phyloP scores from a whole-genome alignment of 2,329 filamentous ascomycete species.

The Trichoderma simmonsii region DNA sequence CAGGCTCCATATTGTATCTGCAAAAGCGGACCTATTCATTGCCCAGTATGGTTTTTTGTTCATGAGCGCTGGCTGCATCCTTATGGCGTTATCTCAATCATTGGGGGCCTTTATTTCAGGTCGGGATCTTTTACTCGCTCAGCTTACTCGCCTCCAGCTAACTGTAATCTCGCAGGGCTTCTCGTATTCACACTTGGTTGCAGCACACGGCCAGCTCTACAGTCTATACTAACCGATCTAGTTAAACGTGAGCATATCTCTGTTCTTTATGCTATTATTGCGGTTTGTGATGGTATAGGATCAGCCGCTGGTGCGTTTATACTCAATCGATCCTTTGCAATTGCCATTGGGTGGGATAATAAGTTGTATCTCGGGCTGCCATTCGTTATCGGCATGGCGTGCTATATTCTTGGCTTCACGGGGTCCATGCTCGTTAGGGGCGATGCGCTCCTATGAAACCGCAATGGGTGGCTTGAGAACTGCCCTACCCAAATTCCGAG shows the following conservation, averaged over 20 bases:
- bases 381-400: not conserved
- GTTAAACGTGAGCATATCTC: not conserved
- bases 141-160: not conserved
- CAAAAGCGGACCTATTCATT: not conserved
- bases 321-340: conserved; percentile 5
- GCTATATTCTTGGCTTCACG: not conserved
- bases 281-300: conserved; percentile 6
- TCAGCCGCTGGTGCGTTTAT: conserved; percentile 7
- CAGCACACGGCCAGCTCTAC: conserved; percentile 2
- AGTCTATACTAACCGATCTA: conserved; percentile 8
- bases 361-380: conserved; percentile 1
- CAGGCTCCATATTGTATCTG: not conserved
- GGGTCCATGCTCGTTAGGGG: not conserved
- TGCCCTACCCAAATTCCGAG: not conserved
- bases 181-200: conserved; percentile 7
- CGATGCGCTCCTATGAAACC: not conserved
- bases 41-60: not conserved
- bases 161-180: not conserved
- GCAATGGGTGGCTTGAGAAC: not conserved
- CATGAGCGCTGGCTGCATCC: conserved; percentile 5
- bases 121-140: not conserved
- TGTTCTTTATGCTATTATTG: not conserved
- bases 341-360: conserved; percentile 6
- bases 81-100: conserved; percentile 1
- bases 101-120: not conserved